Evolutionary conservation across 1,139 yeast species (phyloP), one percentile per base, ranked within the genome.

Genomic region (Zygosaccharomyces sapae): DNA sequence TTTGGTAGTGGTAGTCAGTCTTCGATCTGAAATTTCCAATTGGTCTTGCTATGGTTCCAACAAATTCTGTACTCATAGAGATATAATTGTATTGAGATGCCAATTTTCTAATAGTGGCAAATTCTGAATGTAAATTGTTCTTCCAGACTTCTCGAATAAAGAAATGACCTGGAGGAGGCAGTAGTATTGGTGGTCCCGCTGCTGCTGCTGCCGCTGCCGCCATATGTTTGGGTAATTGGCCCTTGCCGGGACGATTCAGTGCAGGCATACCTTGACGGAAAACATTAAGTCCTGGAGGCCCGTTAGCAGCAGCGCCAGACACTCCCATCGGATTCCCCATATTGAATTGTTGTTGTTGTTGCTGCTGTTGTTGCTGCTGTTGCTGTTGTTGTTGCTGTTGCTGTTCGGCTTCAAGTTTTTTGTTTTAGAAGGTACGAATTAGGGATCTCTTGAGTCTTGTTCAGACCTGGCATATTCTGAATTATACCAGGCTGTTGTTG

Each of bases 21-120:
- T 94, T 86, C 7, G 94, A 81, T 59, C 88, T 82, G 69, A 92
- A 92, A 8, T 89, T 81, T n/a, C 98, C 98, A 52, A 92, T 87
- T 9, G 98, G 98, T 56, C 98, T 78, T 1, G 96, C 96, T 24
- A 92, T 86, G 30, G 94, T 87, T 0, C 98, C 98, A 0, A 97
- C 97, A 63, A 92, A 89, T 66, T 92, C 97, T 50, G 95, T 90
- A 59, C 90, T 85, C 45, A 83, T 83, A 2, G 96, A 81, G 18
- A 89, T 79, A 60, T 78, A 79, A 46, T 84, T 80, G 59, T 83
- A 85, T 52, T 80, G 79, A 50, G 80, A 84, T 37, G 86, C 76
- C 46, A 88, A 75, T 48, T 80, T 79, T 53, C 96, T 77, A 52
- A 90, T 78, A 13, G 80, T 70, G 47, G 80, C 80, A 73, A 92